phyloP scores from a whole-genome alignment of 169 alveolate genomes.

The Plasmodium inui region DNA sequence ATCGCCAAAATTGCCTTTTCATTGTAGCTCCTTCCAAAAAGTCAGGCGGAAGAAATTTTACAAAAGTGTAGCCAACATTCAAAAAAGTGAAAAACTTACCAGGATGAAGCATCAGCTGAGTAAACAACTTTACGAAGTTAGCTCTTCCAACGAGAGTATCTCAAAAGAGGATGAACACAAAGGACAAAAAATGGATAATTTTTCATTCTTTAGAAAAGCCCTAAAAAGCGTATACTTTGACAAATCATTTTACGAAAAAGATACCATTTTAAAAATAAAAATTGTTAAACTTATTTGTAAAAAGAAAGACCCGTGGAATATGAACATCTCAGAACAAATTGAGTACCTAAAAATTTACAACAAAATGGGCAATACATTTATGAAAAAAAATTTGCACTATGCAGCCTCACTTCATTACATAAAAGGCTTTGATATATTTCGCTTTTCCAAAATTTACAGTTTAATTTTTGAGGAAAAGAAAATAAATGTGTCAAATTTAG shows the following conservation, averaged over 20 bases:
- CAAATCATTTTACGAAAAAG: conserved; percentile 42
- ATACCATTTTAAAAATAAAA: conserved; percentile 67
- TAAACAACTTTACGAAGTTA: neutral
- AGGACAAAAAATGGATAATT: neutral
- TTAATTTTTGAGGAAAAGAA: conserved; percentile 74
- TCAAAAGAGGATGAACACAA: neutral
- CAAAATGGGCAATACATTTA: conserved; percentile 59
- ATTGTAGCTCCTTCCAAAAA: neutral
- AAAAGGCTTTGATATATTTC: conserved; percentile 55
- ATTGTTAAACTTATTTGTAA: conserved; percentile 71
- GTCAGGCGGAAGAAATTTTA: conserved; percentile 3
- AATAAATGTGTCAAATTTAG: neutral
- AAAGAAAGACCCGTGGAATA: conserved; percentile 76
- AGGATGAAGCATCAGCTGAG: neutral
- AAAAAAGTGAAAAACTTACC: neutral
- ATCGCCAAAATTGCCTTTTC: neutral
- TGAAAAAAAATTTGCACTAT: conserved; percentile 16
- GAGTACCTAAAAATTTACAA: conserved; percentile 65
- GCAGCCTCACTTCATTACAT: conserved; percentile 73
- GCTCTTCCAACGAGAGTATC: neutral
- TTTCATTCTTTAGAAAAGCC: neutral
- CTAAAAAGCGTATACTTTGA: conserved; percentile 67
- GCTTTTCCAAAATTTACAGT: conserved; percentile 65
- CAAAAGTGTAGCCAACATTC: conserved; percentile 23
- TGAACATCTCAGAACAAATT: conserved; percentile 58